Conservation (phyloP, 1,284 basidiomycete species). For the Meira nashicola region DNA sequence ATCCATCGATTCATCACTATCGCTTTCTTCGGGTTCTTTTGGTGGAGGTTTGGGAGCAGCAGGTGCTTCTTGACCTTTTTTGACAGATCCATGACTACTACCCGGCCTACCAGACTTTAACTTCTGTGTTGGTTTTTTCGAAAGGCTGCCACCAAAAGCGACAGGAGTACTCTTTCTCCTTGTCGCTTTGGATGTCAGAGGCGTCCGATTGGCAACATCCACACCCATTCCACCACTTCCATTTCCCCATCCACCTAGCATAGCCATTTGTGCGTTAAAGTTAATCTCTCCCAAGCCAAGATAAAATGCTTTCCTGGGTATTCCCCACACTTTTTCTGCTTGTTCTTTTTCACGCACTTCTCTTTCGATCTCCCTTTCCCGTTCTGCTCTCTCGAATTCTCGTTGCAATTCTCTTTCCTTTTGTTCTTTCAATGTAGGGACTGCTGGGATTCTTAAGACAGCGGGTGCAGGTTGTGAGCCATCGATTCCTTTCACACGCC, state of each 20-base stretch:
- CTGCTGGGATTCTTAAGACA: conserved; percentile 9
- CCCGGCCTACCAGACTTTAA: background rate
- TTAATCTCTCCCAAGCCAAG: conserved; percentile 41
- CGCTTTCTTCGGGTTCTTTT: conserved; percentile 9
- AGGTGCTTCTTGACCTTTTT: conserved; percentile 12
- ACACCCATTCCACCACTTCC: conserved; percentile 22
- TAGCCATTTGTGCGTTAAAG: conserved; percentile 45
- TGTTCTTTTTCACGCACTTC: conserved; percentile 25
- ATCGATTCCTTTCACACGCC: background rate
- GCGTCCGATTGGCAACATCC: background rate
- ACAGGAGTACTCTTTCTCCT: background rate
- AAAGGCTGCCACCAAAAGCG: background rate
- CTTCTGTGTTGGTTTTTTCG: background rate
- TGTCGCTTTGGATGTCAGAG: background rate
- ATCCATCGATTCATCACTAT: conserved; percentile 33
- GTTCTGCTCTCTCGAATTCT: conserved; percentile 7
- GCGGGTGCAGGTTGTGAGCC: background rate
- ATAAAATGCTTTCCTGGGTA: conserved; percentile 43
- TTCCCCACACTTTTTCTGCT: conserved; percentile 44
- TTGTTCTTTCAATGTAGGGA: conserved; percentile 5
- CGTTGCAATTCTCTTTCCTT: conserved; percentile 4
- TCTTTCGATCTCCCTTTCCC: conserved; percentile 20
- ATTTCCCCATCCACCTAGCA: conserved; percentile 44
- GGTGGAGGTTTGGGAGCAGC: conserved; percentile 2
- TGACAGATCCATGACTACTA: background rate